These are phyloP conservation scores for Sclerotinia nivalis DNA, from an alignment of 2,329 filamentous ascomycete species.

Conservation along the genomic window DNA sequence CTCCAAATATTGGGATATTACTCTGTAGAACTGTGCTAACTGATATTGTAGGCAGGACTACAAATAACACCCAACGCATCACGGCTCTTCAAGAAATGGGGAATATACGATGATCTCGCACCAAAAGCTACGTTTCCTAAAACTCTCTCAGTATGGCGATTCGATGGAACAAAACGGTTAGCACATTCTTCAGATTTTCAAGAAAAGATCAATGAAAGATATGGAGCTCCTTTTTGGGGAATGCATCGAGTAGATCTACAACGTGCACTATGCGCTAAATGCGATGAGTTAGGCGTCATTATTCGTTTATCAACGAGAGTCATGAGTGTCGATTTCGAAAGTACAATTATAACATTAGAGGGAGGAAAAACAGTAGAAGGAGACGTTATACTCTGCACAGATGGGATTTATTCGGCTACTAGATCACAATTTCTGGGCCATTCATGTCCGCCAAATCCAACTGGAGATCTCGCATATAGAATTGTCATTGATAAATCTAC, in stretches of 20 bases:
- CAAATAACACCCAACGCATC: conserved; percentile 40
- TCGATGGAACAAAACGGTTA: conserved; percentile 47
- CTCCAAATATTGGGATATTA: neutral
- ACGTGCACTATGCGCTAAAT: conserved; percentile 45
- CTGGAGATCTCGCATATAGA: conserved; percentile 65
- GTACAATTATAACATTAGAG: conserved; percentile 30
- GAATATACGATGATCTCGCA: conserved; percentile 33
- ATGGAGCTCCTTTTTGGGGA: conserved; percentile 45
- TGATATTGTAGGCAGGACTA: conserved; percentile 33
- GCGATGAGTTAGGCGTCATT: conserved; percentile 43
- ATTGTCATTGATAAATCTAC: conserved; percentile 55
- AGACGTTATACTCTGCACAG: conserved; percentile 62
- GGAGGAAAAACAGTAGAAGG: conserved; percentile 43
- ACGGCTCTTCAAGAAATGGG: conserved; percentile 38
- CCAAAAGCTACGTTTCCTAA: conserved; percentile 45
- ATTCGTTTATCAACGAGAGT: conserved; percentile 46
- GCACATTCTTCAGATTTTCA: conserved; percentile 34
- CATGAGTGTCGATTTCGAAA: conserved; percentile 32
- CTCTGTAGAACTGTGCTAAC: neutral
- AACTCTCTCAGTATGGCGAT: conserved; percentile 54
- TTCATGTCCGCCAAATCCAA: conserved; percentile 54
- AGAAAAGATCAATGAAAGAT: conserved; percentile 31
- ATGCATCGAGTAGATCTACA: conserved; percentile 53
- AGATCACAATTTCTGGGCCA: conserved; percentile 51
- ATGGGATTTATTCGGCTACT: conserved; percentile 63